These are phyloP conservation scores for Arthrobotrys iridis DNA, from an alignment of 2,329 filamentous ascomycete species.

Conservation along the genomic window DNA sequence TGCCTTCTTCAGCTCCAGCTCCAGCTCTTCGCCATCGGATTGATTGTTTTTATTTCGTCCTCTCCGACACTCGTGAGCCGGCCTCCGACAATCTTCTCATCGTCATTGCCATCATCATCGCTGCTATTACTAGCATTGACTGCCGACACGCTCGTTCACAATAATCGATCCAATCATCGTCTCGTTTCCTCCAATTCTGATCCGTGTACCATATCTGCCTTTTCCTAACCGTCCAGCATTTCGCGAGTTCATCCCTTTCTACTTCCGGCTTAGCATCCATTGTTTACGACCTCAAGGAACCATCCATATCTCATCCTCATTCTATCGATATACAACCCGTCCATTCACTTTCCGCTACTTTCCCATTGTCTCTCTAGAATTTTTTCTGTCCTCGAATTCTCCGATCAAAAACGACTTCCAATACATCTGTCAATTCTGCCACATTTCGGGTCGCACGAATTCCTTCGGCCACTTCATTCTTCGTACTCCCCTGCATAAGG, in stretches of 20 bases:
- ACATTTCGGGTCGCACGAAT: neutral
- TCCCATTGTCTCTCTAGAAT: neutral
- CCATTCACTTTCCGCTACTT: neutral
- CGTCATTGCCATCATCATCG: neutral
- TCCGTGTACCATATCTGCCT: slow-evolving; percentile 18
- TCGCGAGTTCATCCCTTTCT: slow-evolving; percentile 29
- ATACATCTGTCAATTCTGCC: neutral
- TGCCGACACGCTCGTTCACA: neutral
- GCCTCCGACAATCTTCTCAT: slow-evolving; percentile 20
- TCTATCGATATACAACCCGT: neutral
- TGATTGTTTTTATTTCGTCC: slow-evolving; percentile 3
- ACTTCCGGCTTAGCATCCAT: slow-evolving; percentile 24
- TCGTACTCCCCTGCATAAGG: neutral
- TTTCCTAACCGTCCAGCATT: slow-evolving; percentile 19
- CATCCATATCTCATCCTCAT: slow-evolving; percentile 7
- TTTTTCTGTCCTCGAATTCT: neutral
- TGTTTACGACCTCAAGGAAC: neutral
- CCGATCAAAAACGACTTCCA: neutral
- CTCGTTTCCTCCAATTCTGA: neutral
- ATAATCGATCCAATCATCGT: slow-evolving; percentile 3
- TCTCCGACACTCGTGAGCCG: slow-evolving; percentile 34
- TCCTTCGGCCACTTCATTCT: neutral
- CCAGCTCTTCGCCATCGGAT: slow-evolving; percentile 22
- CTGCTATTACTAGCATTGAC: neutral
- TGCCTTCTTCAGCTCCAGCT: slow-evolving; percentile 19